A percentile compares a stretch with the other conserved stretches of the same genome.
phyloP scores from a whole-genome alignment of 2,329 filamentous ascomycete species.

The Penicillium sp. region DNA sequence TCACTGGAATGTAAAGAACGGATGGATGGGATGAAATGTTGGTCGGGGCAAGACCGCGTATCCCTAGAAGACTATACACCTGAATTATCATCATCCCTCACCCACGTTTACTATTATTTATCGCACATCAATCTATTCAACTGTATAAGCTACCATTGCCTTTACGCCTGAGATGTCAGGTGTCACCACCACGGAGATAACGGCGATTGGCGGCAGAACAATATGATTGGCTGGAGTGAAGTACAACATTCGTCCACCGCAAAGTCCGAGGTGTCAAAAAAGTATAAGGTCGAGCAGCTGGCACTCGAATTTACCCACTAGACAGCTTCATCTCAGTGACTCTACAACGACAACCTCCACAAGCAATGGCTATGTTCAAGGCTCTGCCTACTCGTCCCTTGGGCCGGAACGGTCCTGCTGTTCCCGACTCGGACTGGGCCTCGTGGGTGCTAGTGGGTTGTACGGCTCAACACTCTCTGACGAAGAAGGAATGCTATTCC shows the following conservation, averaged over 20 bases:
- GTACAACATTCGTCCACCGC: conserved; percentile 3
- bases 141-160: too few species aligned
- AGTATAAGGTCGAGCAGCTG: neutral
- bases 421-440: conserved; percentile 30
- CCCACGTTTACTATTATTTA: neutral
- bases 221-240: conserved; percentile 8
- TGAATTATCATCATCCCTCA: neutral
- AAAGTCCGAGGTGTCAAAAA: conserved; percentile 4
- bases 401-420: conserved; percentile 30
- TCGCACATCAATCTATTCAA: too few species aligned
- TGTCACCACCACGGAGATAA: neutral
- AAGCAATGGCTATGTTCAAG: conserved; percentile 4
- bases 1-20: neutral
- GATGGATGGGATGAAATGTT: neutral
- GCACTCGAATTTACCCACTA: neutral
- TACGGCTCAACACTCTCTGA: conserved; percentile 40
- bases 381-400: conserved; percentile 27
- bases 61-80: neutral
- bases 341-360: neutral
- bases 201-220: conserved; percentile 14
- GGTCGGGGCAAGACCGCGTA: too few species aligned
- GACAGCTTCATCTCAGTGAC: neutral
- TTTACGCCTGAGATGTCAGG: neutral
- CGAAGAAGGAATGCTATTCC: conserved; percentile 46
- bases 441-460: conserved; percentile 30